Percentiles rank a stretch among this genome's conserved stretches.
Conservation (phyloP, 148 eudicot genomes). For the Amaranthus hypochondriacus region DNA sequence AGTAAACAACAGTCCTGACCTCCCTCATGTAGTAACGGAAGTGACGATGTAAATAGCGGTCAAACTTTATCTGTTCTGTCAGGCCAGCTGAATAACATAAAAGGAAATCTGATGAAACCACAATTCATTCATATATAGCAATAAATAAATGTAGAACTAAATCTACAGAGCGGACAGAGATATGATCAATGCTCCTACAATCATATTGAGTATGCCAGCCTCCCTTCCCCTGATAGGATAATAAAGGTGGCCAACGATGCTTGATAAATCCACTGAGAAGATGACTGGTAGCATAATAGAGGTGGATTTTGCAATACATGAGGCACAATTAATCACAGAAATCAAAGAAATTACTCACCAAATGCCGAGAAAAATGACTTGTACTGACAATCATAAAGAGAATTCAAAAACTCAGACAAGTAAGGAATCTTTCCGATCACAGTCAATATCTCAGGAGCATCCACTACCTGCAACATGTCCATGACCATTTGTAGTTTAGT, state of each 20-base stretch:
- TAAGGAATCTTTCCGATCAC: slow-evolving; percentile 84
- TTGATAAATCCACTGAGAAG: background rate
- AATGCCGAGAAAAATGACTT: slow-evolving; percentile 90
- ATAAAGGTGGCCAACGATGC: too few relatives aligned
- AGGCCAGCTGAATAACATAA: slow-evolving; percentile 67
- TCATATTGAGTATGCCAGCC: too few relatives aligned
- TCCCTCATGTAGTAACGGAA: slow-evolving; percentile 99
- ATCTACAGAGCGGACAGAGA: too few relatives aligned
- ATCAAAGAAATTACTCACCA: slow-evolving; percentile 42
- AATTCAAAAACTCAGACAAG: slow-evolving; percentile 80
- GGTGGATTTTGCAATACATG: background rate
- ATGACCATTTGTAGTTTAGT: background rate
- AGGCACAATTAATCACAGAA: background rate
- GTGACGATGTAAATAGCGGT: slow-evolving; percentile 86
- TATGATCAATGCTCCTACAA: too few relatives aligned
- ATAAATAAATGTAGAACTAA: background rate
- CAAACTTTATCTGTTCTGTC: slow-evolving; percentile 80
- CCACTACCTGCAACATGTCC: slow-evolving; percentile 70
- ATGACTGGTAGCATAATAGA: background rate
- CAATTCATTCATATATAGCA: background rate
- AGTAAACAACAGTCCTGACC: slow-evolving; percentile 86
- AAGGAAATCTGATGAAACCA: background rate
- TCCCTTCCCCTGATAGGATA: too few relatives aligned
- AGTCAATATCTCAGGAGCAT: slow-evolving; percentile 97
- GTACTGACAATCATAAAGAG: slow-evolving; percentile 89